Evolutionary conservation across 2,329 filamentous ascomycete species (phyloP).

Genomic region (Fusarium neocosmosporiellum): DNA sequence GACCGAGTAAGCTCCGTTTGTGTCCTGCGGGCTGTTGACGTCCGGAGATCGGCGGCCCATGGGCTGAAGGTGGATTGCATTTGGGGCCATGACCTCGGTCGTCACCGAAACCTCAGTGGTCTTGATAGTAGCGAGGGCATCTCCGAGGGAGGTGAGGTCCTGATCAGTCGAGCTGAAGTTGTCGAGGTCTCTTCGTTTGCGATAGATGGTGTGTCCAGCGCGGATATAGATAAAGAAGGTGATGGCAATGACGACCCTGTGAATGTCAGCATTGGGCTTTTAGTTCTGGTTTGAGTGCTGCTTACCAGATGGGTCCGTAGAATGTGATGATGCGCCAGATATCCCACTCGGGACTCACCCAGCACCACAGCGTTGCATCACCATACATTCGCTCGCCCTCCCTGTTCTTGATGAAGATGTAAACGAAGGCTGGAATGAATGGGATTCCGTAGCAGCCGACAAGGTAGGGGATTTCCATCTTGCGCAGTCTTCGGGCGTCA

Average conservation of each 20-base stretch:
- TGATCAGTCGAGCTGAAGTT: slow-evolving; percentile 63
- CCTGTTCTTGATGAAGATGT: slow-evolving; percentile 70
- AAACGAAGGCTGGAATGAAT: slow-evolving; percentile 74
- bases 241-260: slow-evolving; percentile 68
- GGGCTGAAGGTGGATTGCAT: slow-evolving; percentile 39
- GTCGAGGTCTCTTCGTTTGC: slow-evolving; percentile 71
- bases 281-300: no score
- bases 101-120: slow-evolving; percentile 75
- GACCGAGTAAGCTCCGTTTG: slow-evolving; percentile 59
- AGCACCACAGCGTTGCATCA: slow-evolving; percentile 84
- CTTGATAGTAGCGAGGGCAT: slow-evolving; percentile 62
- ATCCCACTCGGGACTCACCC: slow-evolving; percentile 75
- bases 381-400: slow-evolving; percentile 73
- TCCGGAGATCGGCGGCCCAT: slow-evolving; percentile 35
- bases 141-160: slow-evolving; percentile 54
- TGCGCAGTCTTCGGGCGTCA: slow-evolving; percentile 70
- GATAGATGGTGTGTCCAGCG: slow-evolving; percentile 75
- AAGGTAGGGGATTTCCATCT: slow-evolving; percentile 78
- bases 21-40: slow-evolving; percentile 17
- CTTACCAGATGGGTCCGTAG: slow-evolving; percentile 78
- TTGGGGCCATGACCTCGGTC: slow-evolving; percentile 53
- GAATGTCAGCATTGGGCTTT: slow-evolving; percentile 23
- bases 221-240: slow-evolving; percentile 75
- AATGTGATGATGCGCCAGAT: slow-evolving; percentile 79
- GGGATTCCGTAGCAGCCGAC: slow-evolving; percentile 78